Base-by-base conservation (phyloP, 768 basidiomycete genomes). In the Termitomyces heimii region DNA sequence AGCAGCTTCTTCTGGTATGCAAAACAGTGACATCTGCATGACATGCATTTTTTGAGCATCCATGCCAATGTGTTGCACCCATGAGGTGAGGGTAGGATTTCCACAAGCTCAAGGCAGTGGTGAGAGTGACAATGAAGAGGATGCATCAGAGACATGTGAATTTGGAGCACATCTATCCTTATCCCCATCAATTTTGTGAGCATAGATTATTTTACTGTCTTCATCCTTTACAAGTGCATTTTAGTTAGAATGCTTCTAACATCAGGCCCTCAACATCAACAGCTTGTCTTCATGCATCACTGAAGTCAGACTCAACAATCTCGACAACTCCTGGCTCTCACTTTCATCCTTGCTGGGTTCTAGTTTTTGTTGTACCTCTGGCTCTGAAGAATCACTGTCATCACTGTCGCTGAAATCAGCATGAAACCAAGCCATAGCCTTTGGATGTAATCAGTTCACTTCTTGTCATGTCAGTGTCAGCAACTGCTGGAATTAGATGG, bases 21-120 rank as follows among this genome's bases (percentile, higher is more conserved):
- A 81, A 67, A 96, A 96, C 52, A 96, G 73, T 35, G 89, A 88
- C 0, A 89, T 85, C 66, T 96, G 94, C 91, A 90, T 13, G 86
- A 80, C n/a, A n/a, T n/a, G n/a, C n/a, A n/a, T n/a, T n/a, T n/a
- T n/a, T n/a, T n/a, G n/a, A n/a, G n/a, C n/a, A 68, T 95, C 92
- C n/a, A 94, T 75, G 5, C 89, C 88, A 28, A 86, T 68, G 50
- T 82, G 82, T 48, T 85, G 79, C 16, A 85, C 83, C 88, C 89
- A 89, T 40, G 88, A 82, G 68, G 70, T 28, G 67, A 63, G n/a
- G n/a, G n/a, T n/a, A n/a, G n/a, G n/a, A n/a, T n/a, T n/a, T n/a
- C n/a, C n/a, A n/a, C n/a, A n/a, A 54, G 65, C 46, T 51, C 67
- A 66, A 44, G 71, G 62, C 9, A 75, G 72, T 53, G 73, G 71